These are phyloP conservation scores for Fusarium foetens DNA, from an alignment of 2,329 filamentous ascomycete genomes.

Conservation along the genomic window DNA sequence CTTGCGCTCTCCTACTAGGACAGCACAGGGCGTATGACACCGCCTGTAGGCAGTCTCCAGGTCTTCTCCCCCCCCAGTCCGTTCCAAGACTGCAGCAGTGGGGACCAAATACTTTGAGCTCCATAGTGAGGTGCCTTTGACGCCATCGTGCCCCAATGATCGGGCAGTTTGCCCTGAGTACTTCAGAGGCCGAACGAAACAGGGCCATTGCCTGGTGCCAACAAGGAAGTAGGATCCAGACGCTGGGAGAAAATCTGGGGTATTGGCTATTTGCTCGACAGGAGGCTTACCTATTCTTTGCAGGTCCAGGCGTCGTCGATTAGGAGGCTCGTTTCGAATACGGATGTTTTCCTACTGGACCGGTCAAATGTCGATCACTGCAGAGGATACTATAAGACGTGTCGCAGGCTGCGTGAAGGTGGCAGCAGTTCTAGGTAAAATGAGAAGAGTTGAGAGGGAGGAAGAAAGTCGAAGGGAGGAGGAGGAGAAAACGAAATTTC, in stretches of 20 bases:
- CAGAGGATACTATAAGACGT: constrained; percentile 1
- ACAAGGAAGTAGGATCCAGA: not conserved
- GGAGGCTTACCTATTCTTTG: constrained; percentile 28
- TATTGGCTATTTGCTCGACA: constrained; percentile 1
- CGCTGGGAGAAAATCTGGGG: constrained; percentile 12
- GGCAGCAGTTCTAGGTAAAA: not conserved
- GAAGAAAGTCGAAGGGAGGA: not conserved
- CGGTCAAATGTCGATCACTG: constrained; percentile 31
- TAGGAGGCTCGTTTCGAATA: constrained; percentile 23
- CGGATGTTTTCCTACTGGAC: constrained; percentile 6
- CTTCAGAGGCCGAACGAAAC: not conserved
- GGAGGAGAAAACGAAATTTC: constrained; percentile 23
- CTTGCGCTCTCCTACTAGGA: not conserved
- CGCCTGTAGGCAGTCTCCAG: not conserved
- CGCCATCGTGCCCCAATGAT: constrained; percentile 27
- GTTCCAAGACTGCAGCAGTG: constrained; percentile 19
- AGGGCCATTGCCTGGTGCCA: not conserved
- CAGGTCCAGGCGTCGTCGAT: constrained; percentile 4
- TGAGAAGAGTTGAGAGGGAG: not conserved
- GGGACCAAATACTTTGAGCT: constrained; percentile 18
- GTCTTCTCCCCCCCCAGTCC: not conserved
- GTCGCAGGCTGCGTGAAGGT: not conserved
- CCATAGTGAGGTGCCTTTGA: constrained; percentile 23
- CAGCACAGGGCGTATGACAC: constrained; percentile 6
- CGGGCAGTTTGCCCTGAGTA: constrained; percentile 1